Evolutionary conservation across 2,329 filamentous ascomycete genomes (phyloP).

Genomic region (Sclerotinia subarctica): DNA sequence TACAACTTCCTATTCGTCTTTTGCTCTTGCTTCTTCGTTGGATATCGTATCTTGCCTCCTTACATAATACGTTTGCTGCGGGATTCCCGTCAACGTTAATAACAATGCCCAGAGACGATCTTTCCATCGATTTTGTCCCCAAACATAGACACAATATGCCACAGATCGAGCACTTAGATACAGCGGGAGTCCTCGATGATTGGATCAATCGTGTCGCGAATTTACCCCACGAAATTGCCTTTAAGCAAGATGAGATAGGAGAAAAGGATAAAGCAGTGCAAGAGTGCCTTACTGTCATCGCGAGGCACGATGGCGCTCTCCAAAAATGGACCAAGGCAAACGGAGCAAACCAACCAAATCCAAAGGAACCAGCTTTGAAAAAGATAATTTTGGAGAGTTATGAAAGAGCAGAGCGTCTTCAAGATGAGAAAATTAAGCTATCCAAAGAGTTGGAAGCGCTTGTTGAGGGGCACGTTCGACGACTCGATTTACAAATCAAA

Average conservation of each 20-base stretch:
- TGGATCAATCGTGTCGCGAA: constrained; percentile 74
- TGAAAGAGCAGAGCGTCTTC: constrained; percentile 64
- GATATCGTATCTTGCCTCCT: constrained; percentile 1
- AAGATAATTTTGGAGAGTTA: constrained; percentile 66
- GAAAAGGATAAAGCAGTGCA: constrained; percentile 73
- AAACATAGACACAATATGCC: constrained; percentile 52
- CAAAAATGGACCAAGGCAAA: constrained; percentile 80
- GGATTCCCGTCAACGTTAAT: constrained; percentile 48
- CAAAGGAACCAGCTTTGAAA: constrained; percentile 68
- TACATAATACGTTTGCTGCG: constrained; percentile 19
- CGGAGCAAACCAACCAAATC: constrained; percentile 69
- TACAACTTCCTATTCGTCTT: constrained; percentile 6
- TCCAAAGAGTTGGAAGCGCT: constrained; percentile 60
- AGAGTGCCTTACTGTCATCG: constrained; percentile 66
- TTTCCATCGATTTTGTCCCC: constrained; percentile 65
- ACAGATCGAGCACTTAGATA: constrained; percentile 57
- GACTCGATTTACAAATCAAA: constrained; percentile 62
- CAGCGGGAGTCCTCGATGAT: constrained; percentile 71
- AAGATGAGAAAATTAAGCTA: constrained; percentile 71
- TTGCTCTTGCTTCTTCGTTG: constrained; percentile 10
- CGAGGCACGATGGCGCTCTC: constrained; percentile 68
- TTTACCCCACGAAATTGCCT: constrained; percentile 76
- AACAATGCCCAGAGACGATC: constrained; percentile 70
- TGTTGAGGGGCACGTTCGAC: constrained; percentile 61
- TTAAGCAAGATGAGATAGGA: constrained; percentile 78